phyloP scores from a whole-genome alignment of 2,329 filamentous ascomycete genomes.

The Furcasterigmium furcatum region DNA sequence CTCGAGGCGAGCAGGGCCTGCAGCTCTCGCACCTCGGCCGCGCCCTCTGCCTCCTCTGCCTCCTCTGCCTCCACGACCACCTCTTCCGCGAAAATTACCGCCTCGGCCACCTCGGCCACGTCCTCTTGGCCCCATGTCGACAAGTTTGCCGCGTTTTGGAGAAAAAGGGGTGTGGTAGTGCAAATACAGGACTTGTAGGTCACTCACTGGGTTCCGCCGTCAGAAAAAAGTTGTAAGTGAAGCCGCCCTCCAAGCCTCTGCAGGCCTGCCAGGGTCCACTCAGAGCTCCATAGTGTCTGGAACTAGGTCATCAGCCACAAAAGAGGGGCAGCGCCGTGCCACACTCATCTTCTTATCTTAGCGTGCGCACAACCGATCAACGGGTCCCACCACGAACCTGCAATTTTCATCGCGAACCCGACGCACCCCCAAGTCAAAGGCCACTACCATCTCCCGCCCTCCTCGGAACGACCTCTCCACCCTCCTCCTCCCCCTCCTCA shows the following conservation, averaged over 20 bases:
- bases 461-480: slow-evolving; percentile 9
- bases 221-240: slow-evolving; percentile 16
- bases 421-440: slow-evolving; percentile 37
- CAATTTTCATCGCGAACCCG: slow-evolving; percentile 19
- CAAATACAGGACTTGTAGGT: neutral
- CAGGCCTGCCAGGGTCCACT: slow-evolving; percentile 4
- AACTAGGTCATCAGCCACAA: slow-evolving; percentile 11
- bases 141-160: neutral
- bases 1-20: slow-evolving; percentile 16
- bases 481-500: slow-evolving; percentile 10
- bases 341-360: slow-evolving; percentile 44
- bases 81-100: slow-evolving; percentile 16
- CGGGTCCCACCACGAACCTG: slow-evolving; percentile 1
- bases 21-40: slow-evolving; percentile 24
- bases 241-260: slow-evolving; percentile 11
- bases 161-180: neutral
- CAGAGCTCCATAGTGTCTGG: neutral
- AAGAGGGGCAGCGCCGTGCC: slow-evolving; percentile 12
- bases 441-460: slow-evolving; percentile 16
- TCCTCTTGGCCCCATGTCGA: slow-evolving; percentile 1
- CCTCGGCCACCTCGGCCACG: slow-evolving; percentile 14
- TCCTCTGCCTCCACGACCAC: slow-evolving; percentile 14
- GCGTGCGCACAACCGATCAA: slow-evolving; percentile 44
- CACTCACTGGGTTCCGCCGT: neutral
- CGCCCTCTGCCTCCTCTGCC: slow-evolving; percentile 24